Percentiles rank a stretch among this genome's conserved stretches.
Conservation (phyloP, 176 grass and related monocot species). For the Calamus simplicifolius region DNA sequence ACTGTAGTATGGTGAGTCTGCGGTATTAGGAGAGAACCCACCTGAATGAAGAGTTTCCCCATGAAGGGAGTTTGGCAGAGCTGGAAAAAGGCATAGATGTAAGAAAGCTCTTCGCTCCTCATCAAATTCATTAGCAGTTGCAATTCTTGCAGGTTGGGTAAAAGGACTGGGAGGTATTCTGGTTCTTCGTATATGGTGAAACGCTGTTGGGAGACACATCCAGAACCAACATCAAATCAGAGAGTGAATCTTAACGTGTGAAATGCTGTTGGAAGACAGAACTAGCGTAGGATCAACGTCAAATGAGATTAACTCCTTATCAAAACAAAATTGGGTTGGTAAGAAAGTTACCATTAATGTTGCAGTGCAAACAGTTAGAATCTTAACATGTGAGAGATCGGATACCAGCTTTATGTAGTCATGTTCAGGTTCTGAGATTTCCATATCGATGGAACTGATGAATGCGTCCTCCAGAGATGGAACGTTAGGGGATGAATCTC, state of each 20-base stretch:
- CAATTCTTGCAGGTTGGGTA: slow-evolving; percentile 33
- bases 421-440: background rate
- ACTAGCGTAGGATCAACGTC: background rate
- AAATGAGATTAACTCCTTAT: background rate
- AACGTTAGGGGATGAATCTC: background rate
- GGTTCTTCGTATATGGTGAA: too few species aligned
- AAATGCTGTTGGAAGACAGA: background rate
- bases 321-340: too few species aligned
- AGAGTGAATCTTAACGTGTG: too few species aligned
- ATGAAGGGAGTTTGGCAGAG: too few species aligned
- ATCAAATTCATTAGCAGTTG: too few species aligned
- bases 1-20: too few species aligned
- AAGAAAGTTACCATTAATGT: slow-evolving; percentile 22
- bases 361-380: slow-evolving; percentile 30
- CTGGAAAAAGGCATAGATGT: too few species aligned
- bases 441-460: slow-evolving; percentile 16
- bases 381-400: slow-evolving; percentile 24
- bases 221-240: too few species aligned
- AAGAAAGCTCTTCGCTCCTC: too few species aligned
- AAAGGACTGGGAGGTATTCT: background rate
- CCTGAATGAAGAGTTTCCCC: too few species aligned
- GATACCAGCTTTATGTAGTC: slow-evolving; percentile 8
- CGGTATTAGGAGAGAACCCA: too few species aligned
- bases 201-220: too few species aligned
- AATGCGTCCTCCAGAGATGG: slow-evolving; percentile 29